Evolutionary conservation across 1,284 basidiomycete genomes (phyloP).

Genomic region (Moesziomyces globuligerus): DNA sequence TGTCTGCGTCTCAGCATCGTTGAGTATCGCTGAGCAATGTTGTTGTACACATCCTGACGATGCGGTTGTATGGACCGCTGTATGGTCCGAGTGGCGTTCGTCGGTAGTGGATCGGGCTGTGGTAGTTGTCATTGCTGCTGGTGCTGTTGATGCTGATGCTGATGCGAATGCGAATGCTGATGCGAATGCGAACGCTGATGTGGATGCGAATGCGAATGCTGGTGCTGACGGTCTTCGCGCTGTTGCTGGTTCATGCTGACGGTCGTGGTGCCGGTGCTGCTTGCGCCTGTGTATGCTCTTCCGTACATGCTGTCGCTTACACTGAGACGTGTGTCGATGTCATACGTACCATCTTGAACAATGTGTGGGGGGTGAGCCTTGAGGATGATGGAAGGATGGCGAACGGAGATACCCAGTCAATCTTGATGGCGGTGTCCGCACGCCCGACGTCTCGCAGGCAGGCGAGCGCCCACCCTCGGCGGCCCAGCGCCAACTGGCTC

Average conservation of each 20-base stretch:
- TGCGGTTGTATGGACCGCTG: too few species aligned
- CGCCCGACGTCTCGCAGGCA: too few species aligned
- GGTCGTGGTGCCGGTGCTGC: slow-evolving; percentile 10
- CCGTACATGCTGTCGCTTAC: slow-evolving; percentile 10
- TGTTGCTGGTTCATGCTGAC: slow-evolving; percentile 3
- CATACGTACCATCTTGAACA: slow-evolving; percentile 51
- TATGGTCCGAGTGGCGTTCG: background rate
- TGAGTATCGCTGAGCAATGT: too few species aligned
- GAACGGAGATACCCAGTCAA: slow-evolving; percentile 15
- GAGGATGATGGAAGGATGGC: slow-evolving; percentile 53
- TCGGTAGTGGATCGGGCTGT: too few species aligned
- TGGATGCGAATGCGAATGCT: background rate
- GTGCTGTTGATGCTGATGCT: background rate
- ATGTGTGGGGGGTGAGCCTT: slow-evolving; percentile 44
- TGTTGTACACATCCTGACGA: too few species aligned
- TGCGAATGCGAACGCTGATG: background rate
- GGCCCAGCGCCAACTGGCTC: background rate
- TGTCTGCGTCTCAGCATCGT: too few species aligned
- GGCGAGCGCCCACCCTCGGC: background rate
- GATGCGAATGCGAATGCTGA: background rate
- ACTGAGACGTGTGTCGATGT: slow-evolving; percentile 11
- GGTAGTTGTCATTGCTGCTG: too few species aligned
- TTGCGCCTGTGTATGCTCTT: background rate
- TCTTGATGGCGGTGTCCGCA: slow-evolving; percentile 23
- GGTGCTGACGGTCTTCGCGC: background rate